These are phyloP conservation scores for Sanguinoderma infundibulare DNA, from an alignment of 1,284 basidiomycete genomes.

Conservation along the genomic window DNA sequence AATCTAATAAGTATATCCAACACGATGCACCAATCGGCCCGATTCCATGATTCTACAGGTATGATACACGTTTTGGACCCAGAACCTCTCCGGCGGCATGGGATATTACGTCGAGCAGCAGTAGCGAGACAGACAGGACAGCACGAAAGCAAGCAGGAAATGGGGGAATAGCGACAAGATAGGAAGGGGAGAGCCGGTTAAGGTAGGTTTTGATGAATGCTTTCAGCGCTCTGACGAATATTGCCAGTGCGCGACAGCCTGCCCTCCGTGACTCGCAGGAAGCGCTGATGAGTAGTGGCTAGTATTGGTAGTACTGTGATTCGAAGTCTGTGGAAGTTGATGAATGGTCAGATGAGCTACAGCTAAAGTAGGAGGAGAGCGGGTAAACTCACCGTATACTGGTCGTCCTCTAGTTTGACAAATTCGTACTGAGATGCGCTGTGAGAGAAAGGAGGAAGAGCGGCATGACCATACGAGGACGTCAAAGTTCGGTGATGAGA, in stretches of 20 bases:
- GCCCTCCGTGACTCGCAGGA: constrained; percentile 26
- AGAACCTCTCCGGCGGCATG: background rate
- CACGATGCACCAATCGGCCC: background rate
- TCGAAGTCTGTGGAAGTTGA: constrained; percentile 16
- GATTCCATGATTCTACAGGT: constrained; percentile 14
- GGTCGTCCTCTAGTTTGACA: constrained; percentile 65
- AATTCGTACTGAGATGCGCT: constrained; percentile 37
- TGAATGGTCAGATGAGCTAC: background rate
- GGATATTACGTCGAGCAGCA: constrained; percentile 8
- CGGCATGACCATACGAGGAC: constrained; percentile 28
- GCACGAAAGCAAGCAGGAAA: constrained; percentile 16
- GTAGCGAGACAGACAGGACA: constrained; percentile 1
- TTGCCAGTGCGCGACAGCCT: constrained; percentile 59
- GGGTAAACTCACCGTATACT: constrained; percentile 51
- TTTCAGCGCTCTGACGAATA: constrained; percentile 60
- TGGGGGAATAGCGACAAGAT: background rate
- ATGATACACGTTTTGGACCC: constrained; percentile 13
- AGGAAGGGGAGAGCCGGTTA: background rate
- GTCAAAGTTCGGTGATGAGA: constrained; percentile 27
- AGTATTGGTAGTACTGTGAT: constrained; percentile 32
- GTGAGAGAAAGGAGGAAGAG: constrained; percentile 32
- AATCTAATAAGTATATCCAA: constrained; percentile 1
- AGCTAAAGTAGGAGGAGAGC: background rate
- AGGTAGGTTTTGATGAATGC: background rate
- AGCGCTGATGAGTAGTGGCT: constrained; percentile 33